These are phyloP conservation scores for Babesia ovata DNA, from an alignment of 169 alveolate species.

Conservation along the genomic window DNA sequence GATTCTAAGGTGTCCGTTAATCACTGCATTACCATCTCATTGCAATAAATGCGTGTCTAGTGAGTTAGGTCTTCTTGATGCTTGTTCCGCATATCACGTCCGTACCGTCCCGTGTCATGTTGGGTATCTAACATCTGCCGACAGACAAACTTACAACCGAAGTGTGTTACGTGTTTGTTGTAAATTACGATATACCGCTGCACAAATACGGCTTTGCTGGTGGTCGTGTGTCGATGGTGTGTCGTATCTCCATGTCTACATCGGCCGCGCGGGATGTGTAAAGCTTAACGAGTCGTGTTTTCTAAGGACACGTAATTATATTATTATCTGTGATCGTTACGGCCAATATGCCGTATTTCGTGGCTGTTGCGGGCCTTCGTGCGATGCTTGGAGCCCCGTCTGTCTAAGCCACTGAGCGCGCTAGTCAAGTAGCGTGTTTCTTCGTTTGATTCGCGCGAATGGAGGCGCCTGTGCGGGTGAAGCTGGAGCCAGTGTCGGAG, in stretches of 20 bases:
- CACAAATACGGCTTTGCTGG: neutral
- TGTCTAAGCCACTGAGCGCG: neutral
- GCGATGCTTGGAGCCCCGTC: neutral
- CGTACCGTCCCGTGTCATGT: conserved; percentile 8
- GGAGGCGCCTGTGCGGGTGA: conserved; percentile 20
- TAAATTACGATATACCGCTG: neutral
- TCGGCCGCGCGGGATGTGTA: conserved; percentile 10
- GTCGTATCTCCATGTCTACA: neutral
- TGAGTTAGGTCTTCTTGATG: too few relatives aligned
- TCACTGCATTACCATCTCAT: too few relatives aligned
- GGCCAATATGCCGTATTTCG: neutral
- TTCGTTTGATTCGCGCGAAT: neutral
- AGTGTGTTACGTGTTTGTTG: neutral
- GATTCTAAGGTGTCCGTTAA: too few relatives aligned
- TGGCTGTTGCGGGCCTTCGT: neutral
- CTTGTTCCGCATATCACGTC: neutral
- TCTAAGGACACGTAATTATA: neutral
- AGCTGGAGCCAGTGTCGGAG: conserved; percentile 31
- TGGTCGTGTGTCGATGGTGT: conserved; percentile 1
- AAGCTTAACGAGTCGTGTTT: neutral
- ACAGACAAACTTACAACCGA: neutral
- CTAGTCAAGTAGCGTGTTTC: neutral
- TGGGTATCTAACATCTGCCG: conserved; percentile 2
- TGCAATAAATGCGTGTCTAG: too few relatives aligned
- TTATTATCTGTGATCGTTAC: neutral